A percentile compares a stretch with the other conserved stretches of the same genome.
phyloP scores from a whole-genome alignment of 2,329 filamentous ascomycete species.

The Colletotrichum viniferum region DNA sequence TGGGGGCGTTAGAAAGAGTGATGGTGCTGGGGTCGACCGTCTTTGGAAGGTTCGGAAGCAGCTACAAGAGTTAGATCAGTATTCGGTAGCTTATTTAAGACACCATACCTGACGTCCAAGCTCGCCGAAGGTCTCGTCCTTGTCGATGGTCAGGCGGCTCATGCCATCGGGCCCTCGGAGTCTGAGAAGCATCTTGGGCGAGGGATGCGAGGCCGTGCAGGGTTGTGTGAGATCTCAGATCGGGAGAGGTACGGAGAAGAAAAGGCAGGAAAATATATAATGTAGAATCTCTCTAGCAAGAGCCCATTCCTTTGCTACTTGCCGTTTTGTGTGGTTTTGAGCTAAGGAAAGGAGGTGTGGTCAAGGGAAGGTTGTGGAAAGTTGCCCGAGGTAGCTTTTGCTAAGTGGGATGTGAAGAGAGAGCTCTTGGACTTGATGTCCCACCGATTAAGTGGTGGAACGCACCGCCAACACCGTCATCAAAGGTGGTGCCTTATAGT shows the following conservation, averaged over 20 bases:
- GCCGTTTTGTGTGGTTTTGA: not conserved
- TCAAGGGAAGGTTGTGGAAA: not conserved
- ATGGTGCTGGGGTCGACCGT: constrained; percentile 67
- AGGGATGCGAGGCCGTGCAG: not conserved
- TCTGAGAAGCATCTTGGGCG: constrained; percentile 74
- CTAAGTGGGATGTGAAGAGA: constrained; percentile 8
- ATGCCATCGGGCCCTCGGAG: constrained; percentile 93
- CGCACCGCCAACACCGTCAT: constrained; percentile 14
- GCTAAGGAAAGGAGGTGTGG: not conserved
- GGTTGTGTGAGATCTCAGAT: not conserved
- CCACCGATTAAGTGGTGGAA: not conserved
- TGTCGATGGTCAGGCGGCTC: constrained; percentile 81
- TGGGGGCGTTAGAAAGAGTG: constrained; percentile 65
- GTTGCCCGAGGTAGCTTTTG: not conserved
- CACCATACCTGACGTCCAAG: constrained; percentile 55
- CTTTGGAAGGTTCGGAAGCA: constrained; percentile 62
- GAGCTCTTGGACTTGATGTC: constrained; percentile 3
- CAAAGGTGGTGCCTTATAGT: constrained; percentile 22
- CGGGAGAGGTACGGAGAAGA: not conserved
- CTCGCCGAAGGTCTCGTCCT: constrained; percentile 73
- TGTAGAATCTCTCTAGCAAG: not conserved
- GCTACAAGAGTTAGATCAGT: constrained; percentile 39
- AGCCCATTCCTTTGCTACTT: not conserved
- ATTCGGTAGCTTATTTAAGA: constrained; percentile 7
- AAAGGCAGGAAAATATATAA: not conserved